Conservation (phyloP, 805 yeast species). For the Blastobotrys chiropterorum region DNA sequence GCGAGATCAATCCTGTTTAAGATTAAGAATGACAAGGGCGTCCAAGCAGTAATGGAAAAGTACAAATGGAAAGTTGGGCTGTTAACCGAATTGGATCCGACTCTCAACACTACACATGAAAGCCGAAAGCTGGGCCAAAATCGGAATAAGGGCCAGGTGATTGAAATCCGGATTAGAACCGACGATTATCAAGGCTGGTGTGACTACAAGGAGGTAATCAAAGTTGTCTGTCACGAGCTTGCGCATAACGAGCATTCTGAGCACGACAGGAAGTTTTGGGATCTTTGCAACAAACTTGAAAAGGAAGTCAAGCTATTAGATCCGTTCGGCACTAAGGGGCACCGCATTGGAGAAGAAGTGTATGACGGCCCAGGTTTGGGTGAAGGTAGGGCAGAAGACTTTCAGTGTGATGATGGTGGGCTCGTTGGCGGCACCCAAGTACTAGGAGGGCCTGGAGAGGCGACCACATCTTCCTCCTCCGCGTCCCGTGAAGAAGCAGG, state of each 20-base stretch:
- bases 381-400: background rate
- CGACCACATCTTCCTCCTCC: background rate
- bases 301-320: conserved; percentile 28
- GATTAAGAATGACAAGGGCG: conserved; percentile 31
- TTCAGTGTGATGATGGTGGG: conserved; percentile 3
- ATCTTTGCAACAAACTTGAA: conserved; percentile 29
- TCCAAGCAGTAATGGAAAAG: conserved; percentile 31
- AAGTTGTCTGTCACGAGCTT: conserved; percentile 35
- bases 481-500: background rate
- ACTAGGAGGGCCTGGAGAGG: background rate
- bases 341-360: conserved; percentile 16
- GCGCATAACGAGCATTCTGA: conserved; percentile 34
- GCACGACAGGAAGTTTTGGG: conserved; percentile 33
- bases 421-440: background rate
- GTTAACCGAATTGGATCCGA: conserved; percentile 35
- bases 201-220: conserved; percentile 29
- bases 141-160: conserved; percentile 30
- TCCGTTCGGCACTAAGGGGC: conserved; percentile 27
- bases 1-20: conserved; percentile 28
- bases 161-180: conserved; percentile 33
- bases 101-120: conserved; percentile 28
- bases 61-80: conserved; percentile 32
- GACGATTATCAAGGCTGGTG: conserved; percentile 35
- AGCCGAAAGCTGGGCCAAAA: conserved; percentile 31
- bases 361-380: conserved; percentile 8